Evolutionary conservation across 768 basidiomycete genomes (phyloP).

Genomic region (Agaricus blazei): DNA sequence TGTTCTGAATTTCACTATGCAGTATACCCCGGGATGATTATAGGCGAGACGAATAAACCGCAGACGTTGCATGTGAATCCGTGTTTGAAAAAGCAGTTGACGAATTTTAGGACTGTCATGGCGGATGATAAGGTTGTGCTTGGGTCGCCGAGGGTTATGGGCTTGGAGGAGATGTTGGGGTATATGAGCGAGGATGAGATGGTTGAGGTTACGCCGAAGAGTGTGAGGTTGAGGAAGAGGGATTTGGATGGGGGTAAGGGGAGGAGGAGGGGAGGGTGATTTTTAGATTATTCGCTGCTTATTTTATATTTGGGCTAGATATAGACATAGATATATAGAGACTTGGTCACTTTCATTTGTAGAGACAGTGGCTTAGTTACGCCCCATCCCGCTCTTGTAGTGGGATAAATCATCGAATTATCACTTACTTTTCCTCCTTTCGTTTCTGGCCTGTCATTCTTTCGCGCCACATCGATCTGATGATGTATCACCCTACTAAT

Average conservation of each 20-base stretch:
- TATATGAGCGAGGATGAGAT: slow-evolving; percentile 48
- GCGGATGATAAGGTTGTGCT: slow-evolving; percentile 48
- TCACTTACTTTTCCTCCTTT: too few species aligned
- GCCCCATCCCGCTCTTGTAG: too few species aligned
- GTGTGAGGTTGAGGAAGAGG: slow-evolving; percentile 36
- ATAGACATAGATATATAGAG: too few species aligned
- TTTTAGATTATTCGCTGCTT: too few species aligned
- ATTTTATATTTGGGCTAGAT: too few species aligned
- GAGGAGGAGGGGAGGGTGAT: too few species aligned
- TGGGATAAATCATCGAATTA: too few species aligned
- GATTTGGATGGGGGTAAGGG: slow-evolving; percentile 12
- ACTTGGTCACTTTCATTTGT: too few species aligned
- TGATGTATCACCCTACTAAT: too few species aligned
- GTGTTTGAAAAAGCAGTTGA: slow-evolving; percentile 43
- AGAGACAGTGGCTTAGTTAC: too few species aligned
- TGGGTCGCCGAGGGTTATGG: slow-evolving; percentile 37
- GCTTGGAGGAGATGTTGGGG: slow-evolving; percentile 39
- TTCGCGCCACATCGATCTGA: too few species aligned
- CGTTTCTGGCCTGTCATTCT: too few species aligned
- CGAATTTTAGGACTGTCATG: slow-evolving; percentile 42
- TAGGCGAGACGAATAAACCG: slow-evolving; percentile 43
- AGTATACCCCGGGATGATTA: slow-evolving; percentile 50
- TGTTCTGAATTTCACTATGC: background rate
- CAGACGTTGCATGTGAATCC: slow-evolving; percentile 45
- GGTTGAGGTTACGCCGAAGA: slow-evolving; percentile 41